Evolutionary conservation across 768 basidiomycete genomes (phyloP), one percentile per base, ranked within the genome.

Genomic region (Pleurotus pulmonarius): DNA sequence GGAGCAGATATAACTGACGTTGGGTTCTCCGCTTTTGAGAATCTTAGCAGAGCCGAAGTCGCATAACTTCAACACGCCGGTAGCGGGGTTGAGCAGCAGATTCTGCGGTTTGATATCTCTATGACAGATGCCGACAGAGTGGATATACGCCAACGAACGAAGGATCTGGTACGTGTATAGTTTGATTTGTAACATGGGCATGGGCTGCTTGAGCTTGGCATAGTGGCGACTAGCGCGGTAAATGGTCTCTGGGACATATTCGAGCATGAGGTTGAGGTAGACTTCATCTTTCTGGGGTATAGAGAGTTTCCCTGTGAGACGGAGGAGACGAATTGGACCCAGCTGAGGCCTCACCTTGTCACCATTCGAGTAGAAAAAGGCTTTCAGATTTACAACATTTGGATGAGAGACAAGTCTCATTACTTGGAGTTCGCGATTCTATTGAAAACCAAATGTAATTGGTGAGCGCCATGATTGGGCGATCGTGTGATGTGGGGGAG

Each of bases 81-180:
- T 95, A 15, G 93, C 89, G 4, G 96, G 97, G 75, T 99, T 98
- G 63, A 99, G 83, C 51, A 99, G 83, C 55, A 99, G 76, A 72
- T 99, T 99, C 84, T 99, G 97, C 9, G 97, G 97, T 75, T 99
- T 99, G 83, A 99, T 99, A 72, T 99, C 97, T 67, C 97, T 91
- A 76, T 99, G 97, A 72, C 97, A 99, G 66, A 98, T 99, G 67
- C 97, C 97, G 63, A 98, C 92, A 18, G 94, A 98, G 70, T 99
- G 97, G 71, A 99, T 99, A 82, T 99, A 98, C 62, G 96, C 94
- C 59, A 99, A 82, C 15, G 97, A 99, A 59, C 97, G 93, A 62
- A 99, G 80, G 64, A 99, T 90, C 75, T 99, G 93, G 75, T 98
- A 97, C 95, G 98, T 98, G 81, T 99, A 99, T 67, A 99, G 76